Base-by-base conservation (phyloP, 2,329 filamentous ascomycete genomes). In the Pezicula neosporulosa region DNA sequence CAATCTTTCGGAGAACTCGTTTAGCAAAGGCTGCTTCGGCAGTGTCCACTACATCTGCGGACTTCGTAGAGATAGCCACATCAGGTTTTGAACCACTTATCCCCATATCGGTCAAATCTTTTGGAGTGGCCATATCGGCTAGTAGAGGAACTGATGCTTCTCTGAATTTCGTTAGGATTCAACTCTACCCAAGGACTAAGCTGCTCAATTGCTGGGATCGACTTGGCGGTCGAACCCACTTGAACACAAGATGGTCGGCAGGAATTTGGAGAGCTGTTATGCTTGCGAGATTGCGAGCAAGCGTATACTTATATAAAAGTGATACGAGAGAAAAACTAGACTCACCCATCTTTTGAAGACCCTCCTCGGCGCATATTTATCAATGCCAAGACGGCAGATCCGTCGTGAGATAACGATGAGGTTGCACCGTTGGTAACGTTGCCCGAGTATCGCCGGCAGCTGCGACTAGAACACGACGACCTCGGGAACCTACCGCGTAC, bases 1-100 rank as follows among this genome's bases (percentile, higher is more conserved):
- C 81, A 52, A 85, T 82, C 61, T 82, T 82, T 36, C 72, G 70
- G 47, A 83, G 51, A 4, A 81, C 72, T 4, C 63, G 65, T 36
- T 65, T 68, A 6, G 63, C 65, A 33, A 61, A 48, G n/a, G 53
- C 57, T 49, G 3, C 42, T 16, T 44, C 42, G n/a, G 42, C 42
- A 44, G 13, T 10, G 28, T 44, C 42, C 42, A 12, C 42, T 28
- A 12, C 18, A 2, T 21, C 39, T 6, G 15, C 42, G 10, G 42
- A 28, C 4, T 13, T 16, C 9, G 27, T n/a, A 15, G 42, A 16
- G n/a, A 27, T 16, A 8, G 42, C 19, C 12, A 30, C 42, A 30
- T 44, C 21, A 5, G n/a, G 21, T 6, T 44, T 44, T 5, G 42
- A 16, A 13, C 27, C 42, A 9, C 27, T 15, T 6, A 28, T 12